Evolutionary conservation across 176 grass and related monocot genomes (phyloP).

Genomic region (Chrysopogon serrulatus): DNA sequence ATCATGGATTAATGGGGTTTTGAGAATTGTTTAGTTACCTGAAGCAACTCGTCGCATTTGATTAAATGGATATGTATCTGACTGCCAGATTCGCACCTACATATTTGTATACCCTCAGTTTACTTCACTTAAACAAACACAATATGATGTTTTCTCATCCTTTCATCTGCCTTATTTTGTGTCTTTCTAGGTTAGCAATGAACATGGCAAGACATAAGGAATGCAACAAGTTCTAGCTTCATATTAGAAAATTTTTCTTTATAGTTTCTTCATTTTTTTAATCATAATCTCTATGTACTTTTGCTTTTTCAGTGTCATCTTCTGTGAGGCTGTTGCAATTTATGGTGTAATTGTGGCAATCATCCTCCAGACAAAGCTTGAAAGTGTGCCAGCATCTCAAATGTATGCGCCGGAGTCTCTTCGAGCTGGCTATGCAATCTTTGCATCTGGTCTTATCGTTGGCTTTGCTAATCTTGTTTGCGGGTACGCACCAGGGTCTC

Average conservation of each 20-base stretch:
- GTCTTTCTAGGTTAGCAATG: neutral
- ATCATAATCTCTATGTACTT: constrained; percentile 4
- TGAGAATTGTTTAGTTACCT: neutral
- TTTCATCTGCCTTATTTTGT: neutral
- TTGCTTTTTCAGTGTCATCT: constrained; percentile 81
- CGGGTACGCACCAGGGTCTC: constrained; percentile 48
- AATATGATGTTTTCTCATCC: neutral
- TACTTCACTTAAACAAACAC: neutral
- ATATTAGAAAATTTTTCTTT: constrained; percentile 3
- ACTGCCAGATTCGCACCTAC: neutral
- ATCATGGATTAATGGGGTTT: neutral
- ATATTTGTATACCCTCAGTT: neutral
- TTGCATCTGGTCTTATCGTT: constrained; percentile 91
- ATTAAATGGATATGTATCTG: neutral
- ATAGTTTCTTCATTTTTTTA: neutral
- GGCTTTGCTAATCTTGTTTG: constrained; percentile 97
- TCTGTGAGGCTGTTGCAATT: constrained; percentile 97
- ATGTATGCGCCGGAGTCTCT: constrained; percentile 80
- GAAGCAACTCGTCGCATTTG: neutral
- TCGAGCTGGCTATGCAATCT: constrained; percentile 93
- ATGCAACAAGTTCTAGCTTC: neutral
- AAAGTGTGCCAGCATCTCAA: constrained; percentile 71
- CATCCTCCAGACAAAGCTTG: constrained; percentile 97
- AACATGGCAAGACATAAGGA: neutral
- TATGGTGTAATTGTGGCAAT: constrained; percentile 99